A percentile compares a stretch with the other conserved stretches of the same genome.
Evolutionary conservation across 352 stramenopile species (phyloP).

Genomic region (Globisporangium cylindrosporum): DNA sequence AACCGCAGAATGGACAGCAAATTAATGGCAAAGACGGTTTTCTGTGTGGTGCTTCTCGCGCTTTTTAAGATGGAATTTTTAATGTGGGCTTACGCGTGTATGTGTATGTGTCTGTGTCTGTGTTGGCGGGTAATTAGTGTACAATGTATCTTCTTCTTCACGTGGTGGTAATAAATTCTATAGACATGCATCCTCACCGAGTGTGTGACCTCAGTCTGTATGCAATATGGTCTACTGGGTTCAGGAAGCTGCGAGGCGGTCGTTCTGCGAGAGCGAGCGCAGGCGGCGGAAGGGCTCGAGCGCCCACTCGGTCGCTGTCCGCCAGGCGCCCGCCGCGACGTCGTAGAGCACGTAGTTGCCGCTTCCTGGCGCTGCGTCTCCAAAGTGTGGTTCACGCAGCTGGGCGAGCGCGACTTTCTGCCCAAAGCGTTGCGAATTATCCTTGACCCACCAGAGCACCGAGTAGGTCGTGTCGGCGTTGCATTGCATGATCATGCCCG

Average conservation of each 20-base stretch:
- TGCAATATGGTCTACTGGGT: background rate
- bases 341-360: constrained; percentile 42
- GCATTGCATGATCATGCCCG: constrained; percentile 57
- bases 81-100: background rate
- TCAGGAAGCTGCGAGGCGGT: constrained; percentile 1
- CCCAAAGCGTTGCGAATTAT: constrained; percentile 74
- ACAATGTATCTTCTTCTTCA: background rate
- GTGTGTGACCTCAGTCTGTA: background rate
- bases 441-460: constrained; percentile 77
- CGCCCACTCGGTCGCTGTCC: constrained; percentile 41
- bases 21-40: background rate
- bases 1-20: background rate
- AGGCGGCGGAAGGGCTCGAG: constrained; percentile 40
- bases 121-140: background rate
- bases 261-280: constrained; percentile 25
- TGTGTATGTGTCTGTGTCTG: background rate
- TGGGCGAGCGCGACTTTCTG: constrained; percentile 47
- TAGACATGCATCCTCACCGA: background rate
- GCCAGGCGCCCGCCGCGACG: constrained; percentile 51
- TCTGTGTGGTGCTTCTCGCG: background rate
- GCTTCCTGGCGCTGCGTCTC: constrained; percentile 15
- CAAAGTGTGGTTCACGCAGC: constrained; percentile 38
- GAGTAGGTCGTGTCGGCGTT: constrained; percentile 64
- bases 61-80: background rate
- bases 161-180: background rate